Evolutionary conservation across 1,139 yeast genomes (phyloP), one percentile per base, ranked within the genome.

Genomic region (Magnusiomyces clavatus): DNA sequence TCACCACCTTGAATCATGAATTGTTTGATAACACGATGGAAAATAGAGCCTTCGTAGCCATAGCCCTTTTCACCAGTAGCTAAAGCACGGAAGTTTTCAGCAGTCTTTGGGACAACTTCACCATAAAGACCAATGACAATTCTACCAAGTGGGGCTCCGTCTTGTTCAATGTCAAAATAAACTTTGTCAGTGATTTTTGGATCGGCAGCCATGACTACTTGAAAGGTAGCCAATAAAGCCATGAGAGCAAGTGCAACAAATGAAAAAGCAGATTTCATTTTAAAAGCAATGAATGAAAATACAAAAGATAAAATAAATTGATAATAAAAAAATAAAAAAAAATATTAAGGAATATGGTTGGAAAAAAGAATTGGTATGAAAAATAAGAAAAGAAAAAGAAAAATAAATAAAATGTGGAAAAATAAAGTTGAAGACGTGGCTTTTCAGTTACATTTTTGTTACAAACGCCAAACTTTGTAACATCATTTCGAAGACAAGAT

Each of bases 1-100:
- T 89, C 97, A 76, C 97, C 97, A 72, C 97, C 97, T 76, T 89
- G 97, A 70, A 89, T 79, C 97, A 89, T 89, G 75, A 89, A 89
- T 65, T 84, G 79, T 65, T 94, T 92, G 66, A 89, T 89, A 60
- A 89, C 92, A 74, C 97, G 83, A 82, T 89, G 97, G 89, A 89
- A 89, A 60, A 81, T 75, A 36, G 95, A 86, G 62, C 79, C 80
- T 68, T 85, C 83, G 80, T 85, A 87, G 60, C 95, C 95, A 58
- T 72, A 83, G 53, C 90, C 89, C 75, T 83, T 80, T 73, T 83
- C 89, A 61, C 89, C 89, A 57, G 89, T 83, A 69, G 81, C 75
- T 65, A 83, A 75, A 58, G 87, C 87, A 69, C 72, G 68, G 65
- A 71, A 71, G 64, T 90, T 90, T 73, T 86, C 96, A 58, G 86